These are phyloP conservation scores for Aquilaria yunnanensis DNA, from an alignment of 345 rosid genomes.

Conservation along the genomic window DNA sequence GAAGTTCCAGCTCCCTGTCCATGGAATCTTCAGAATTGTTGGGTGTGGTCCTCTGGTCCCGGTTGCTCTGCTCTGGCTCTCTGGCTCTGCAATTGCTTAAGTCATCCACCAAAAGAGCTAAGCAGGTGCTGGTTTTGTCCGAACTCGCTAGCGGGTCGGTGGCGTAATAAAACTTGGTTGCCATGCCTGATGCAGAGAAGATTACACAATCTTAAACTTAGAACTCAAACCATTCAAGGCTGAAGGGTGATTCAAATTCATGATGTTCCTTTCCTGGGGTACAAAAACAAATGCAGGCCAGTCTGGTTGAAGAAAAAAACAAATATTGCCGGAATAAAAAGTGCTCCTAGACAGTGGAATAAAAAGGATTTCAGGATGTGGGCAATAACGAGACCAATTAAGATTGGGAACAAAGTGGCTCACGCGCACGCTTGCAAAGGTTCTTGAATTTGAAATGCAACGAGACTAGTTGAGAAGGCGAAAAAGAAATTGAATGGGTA, in stretches of 20 bases:
- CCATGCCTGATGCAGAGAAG: conserved; percentile 56
- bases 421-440: too few species aligned
- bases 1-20: conserved; percentile 40
- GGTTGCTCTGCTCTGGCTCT: conserved; percentile 16
- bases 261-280: conserved; percentile 17
- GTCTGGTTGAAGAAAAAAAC: conserved; percentile 6
- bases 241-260: conserved; percentile 7
- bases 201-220: not conserved
- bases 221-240: conserved; percentile 12
- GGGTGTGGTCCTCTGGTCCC: conserved; percentile 10
- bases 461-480: not conserved
- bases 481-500: conserved; percentile 19
- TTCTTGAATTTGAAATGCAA: too few species aligned
- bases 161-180: conserved; percentile 45
- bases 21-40: conserved; percentile 22
- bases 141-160: conserved; percentile 31
- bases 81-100: conserved; percentile 19
- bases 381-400: conserved; percentile 21
- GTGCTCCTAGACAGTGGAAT: conserved; percentile 14
- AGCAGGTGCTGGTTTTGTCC: conserved; percentile 17
- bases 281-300: conserved; percentile 20
- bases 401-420: too few species aligned
- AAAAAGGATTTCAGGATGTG: conserved; percentile 16
- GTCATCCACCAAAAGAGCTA: conserved; percentile 42
- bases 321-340: conserved; percentile 11